Percentiles rank a stretch among this genome's conserved stretches.
These are phyloP conservation scores for Diaporthe velutina DNA, from an alignment of 2,329 filamentous ascomycete species.

Conservation along the genomic window DNA sequence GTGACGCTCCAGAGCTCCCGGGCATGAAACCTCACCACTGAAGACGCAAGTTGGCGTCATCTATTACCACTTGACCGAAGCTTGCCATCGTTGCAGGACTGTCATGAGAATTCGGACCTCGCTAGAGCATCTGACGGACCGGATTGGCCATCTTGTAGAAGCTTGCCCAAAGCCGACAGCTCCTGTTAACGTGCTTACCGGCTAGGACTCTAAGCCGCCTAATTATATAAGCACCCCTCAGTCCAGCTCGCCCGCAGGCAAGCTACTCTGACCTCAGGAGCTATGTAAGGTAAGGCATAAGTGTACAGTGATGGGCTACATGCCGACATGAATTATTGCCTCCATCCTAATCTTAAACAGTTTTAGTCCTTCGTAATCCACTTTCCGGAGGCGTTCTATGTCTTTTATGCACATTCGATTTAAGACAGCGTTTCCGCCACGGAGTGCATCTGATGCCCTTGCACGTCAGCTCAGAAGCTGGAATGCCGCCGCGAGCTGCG, in stretches of 20 bases:
- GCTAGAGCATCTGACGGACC: not conserved
- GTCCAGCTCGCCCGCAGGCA: not conserved
- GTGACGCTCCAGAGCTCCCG: not conserved
- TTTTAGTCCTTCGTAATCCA: not conserved
- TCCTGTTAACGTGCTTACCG: not conserved
- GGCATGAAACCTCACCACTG: not conserved
- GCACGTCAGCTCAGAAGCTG: not conserved
- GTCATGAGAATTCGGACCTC: not conserved
- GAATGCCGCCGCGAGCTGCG: not conserved
- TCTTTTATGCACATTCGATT: not conserved
- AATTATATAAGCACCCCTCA: not conserved
- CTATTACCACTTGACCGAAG: constrained; percentile 5
- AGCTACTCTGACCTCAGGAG: not conserved
- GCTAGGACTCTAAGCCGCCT: too few relatives aligned
- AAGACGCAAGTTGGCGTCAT: constrained; percentile 2
- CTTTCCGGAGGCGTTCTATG: not conserved
- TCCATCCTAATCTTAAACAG: not conserved
- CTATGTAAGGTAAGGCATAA: too few relatives aligned
- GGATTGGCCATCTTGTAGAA: not conserved
- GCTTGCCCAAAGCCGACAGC: not conserved
- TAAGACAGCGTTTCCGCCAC: not conserved
- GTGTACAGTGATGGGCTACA: too few relatives aligned
- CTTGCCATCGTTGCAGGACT: not conserved
- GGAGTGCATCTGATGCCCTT: not conserved
- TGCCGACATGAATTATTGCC: not conserved